Evolutionary conservation across 2,329 filamentous ascomycete genomes (phyloP), one percentile per base, ranked within the genome.

Genomic region (Cladosporium cucumerinum): DNA sequence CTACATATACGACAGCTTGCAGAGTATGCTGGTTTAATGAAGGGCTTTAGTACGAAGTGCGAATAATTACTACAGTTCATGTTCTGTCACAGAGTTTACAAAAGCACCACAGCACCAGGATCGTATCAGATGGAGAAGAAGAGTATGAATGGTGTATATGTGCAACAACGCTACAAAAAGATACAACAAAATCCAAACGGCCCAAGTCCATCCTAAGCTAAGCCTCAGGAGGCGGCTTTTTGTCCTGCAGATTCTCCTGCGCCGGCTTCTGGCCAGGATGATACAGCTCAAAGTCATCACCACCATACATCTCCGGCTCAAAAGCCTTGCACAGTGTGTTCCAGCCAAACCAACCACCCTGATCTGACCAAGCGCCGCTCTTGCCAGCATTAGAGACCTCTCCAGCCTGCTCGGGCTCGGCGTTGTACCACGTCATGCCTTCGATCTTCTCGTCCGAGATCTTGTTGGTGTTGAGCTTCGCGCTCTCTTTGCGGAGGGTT

Each of bases 301-400:
- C 61, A 10, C 57, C 55, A 48, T 65, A 71, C 32, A 73, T 63
- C 12, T 68, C 57, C 8, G 62, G 65, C 66, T 73, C 70, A 18
- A 65, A 64, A 1, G 36, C 51, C 60, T 67, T 66, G 66, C 72
- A 74, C 2, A 73, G 57, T 34, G 66, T 66, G 26, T 66, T 69
- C 72, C 72, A 74, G 46, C 69, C 70, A 30, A 72, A 64, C 72
- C 72, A 74, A 11, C 68, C 69, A 12, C 72, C 68, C 46, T 68
- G 62, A 61, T 73, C 72, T 12, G 69, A 70, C 72, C 72, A 73
- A 2, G 68, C 72, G n/a, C 72, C 72, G 12, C 66, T 67, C 32
- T 65, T 67, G 18, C 69, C 69, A 36, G 61, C 58, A 8, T 63
- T 61, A 2, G 58, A 30, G 21, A 70, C 66, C 34, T 72, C 71